Evolutionary conservation across 805 yeast species (phyloP).

Genomic region (Zygoascus tannicola): DNA sequence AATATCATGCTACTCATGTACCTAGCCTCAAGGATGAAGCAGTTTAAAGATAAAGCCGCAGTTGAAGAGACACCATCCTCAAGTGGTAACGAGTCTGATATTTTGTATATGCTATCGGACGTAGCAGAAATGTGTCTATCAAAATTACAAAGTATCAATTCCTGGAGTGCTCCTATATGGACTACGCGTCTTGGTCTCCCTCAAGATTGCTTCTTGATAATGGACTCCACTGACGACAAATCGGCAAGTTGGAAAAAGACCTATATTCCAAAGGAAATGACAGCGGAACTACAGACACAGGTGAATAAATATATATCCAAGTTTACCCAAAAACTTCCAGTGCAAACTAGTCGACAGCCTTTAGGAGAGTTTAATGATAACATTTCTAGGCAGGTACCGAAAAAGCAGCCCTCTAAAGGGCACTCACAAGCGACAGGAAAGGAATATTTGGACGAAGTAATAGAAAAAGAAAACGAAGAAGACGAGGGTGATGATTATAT

Average conservation of each 20-base stretch:
- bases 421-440: no score
- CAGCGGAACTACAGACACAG: slow-evolving; percentile 19
- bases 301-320: no score
- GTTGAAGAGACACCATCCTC: slow-evolving; percentile 29
- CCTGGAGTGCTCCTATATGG: slow-evolving; percentile 70
- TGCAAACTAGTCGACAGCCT: no score
- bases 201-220: slow-evolving; percentile 58
- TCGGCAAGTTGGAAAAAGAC: slow-evolving; percentile 45
- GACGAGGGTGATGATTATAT: no score
- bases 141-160: slow-evolving; percentile 44
- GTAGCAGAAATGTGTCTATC: slow-evolving; percentile 58
- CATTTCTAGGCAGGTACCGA: no score
- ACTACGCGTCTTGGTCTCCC: slow-evolving; percentile 70
- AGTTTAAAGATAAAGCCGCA: slow-evolving; percentile 51
- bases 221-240: slow-evolving; percentile 48
- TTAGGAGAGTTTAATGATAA: no score
- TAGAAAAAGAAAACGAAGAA: no score
- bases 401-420: no score
- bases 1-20: slow-evolving; percentile 69
- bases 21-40: slow-evolving; percentile 68
- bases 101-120: slow-evolving; percentile 62
- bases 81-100: slow-evolving; percentile 13
- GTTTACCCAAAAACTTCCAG: no score
- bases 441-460: no score
- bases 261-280: slow-evolving; percentile 43